These are phyloP conservation scores for Hypoxylon sp. DNA, from an alignment of 2,329 filamentous ascomycete species.

Conservation along the genomic window DNA sequence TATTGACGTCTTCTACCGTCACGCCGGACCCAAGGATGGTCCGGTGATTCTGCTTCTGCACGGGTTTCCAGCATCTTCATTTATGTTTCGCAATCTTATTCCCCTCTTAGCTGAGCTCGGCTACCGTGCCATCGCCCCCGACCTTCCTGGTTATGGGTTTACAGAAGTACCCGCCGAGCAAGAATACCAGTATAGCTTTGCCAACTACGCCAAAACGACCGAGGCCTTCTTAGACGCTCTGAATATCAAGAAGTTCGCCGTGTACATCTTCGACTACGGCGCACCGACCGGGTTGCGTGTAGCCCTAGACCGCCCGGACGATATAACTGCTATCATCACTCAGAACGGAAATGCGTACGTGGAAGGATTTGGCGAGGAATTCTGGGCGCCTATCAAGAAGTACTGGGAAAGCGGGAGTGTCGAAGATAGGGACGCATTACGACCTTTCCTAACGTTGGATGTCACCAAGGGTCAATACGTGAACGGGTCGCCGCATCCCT, in stretches of 20 bases:
- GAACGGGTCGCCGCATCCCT: slow-evolving; percentile 53
- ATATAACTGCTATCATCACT: slow-evolving; percentile 64
- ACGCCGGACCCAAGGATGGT: slow-evolving; percentile 48
- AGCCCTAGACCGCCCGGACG: slow-evolving; percentile 60
- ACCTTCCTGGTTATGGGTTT: slow-evolving; percentile 71
- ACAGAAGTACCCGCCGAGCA: slow-evolving; percentile 58
- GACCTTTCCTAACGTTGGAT: slow-evolving; percentile 52
- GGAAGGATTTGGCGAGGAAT: slow-evolving; percentile 62
- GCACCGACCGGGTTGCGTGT: slow-evolving; percentile 66
- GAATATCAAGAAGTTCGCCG: slow-evolving; percentile 59
- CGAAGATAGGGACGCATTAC: slow-evolving; percentile 54
- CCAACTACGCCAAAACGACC: slow-evolving; percentile 60
- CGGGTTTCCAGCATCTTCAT: slow-evolving; percentile 59
- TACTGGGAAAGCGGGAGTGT: slow-evolving; percentile 58
- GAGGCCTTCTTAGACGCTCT: slow-evolving; percentile 62
- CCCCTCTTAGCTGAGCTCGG: slow-evolving; percentile 52
- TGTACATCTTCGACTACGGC: slow-evolving; percentile 74
- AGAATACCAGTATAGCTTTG: slow-evolving; percentile 66
- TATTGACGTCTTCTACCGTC: slow-evolving; percentile 57
- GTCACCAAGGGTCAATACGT: slow-evolving; percentile 60
- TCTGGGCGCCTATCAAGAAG: slow-evolving; percentile 62
- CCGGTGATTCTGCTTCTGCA: slow-evolving; percentile 58
- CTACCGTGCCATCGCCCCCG: slow-evolving; percentile 64
- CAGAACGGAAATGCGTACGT: slow-evolving; percentile 73
- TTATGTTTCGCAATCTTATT: slow-evolving; percentile 59